Base-by-base conservation (phyloP, 140 eudicot species). In the Stevia rebaudiana region DNA sequence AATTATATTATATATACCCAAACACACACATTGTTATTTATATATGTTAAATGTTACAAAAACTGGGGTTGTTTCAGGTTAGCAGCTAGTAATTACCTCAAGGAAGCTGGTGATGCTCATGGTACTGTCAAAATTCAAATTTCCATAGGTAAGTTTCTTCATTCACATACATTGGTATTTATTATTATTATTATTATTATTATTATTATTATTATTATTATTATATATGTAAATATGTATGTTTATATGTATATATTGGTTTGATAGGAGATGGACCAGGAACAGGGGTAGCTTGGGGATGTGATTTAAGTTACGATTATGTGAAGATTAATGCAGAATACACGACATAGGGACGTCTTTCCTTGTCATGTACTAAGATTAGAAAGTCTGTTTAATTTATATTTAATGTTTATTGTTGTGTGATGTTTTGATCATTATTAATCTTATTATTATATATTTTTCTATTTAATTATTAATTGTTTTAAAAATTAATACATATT, bases 261-360 rank as follows among this genome's bases (percentile, higher is more conserved):
- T 30, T 6, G 17, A 65, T 73, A 87, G 95, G 97, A 19, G 85
- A 87, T 31, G 97, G 94, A 40, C 79, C 88, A 18, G 95, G 94
- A 54, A 69, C 50, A 3, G 90, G 94, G 15, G 50, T 74, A 60
- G 90, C 94, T 12, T 87, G 97, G 97, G 97, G 97, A 8, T 90
- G 97, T 72, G 95, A 90, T 72, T 71, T 90, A 53, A 90, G 97
- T 65, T 86, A 90, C 49, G 97, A 90, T 75, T 90, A 90, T 74
- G 97, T 90, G 24, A 90, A 86, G 79, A 90, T 84, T 62, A 90
- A 90, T 19, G 97, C 97, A 0, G 90, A 84, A 78, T 90, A 90
- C 79, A 90, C 97, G 30, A 82, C 97, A 22, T 86, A 84, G 71
- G 61, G 53, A 51, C n/a, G 18, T 39, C 41, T 36, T 11, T 50